Conservation (phyloP, 805 yeast species). For the Candida andamanensis region DNA sequence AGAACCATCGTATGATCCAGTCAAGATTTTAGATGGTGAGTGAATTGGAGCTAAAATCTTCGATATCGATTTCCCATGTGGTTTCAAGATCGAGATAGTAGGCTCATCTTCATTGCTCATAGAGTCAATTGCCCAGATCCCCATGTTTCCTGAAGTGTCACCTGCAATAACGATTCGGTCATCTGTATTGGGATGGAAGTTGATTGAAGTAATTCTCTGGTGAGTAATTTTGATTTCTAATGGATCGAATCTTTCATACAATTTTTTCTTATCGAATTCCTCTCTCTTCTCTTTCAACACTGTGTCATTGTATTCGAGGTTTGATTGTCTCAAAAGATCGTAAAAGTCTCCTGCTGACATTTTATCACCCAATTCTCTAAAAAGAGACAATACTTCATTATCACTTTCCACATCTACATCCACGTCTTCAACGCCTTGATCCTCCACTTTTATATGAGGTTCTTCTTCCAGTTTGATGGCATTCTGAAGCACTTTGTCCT, state of each 20-base stretch:
- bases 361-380: conserved; percentile 40
- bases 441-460: conserved; percentile 4
- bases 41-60: conserved; percentile 50
- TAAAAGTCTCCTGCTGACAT: conserved; percentile 71
- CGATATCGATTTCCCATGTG: conserved; percentile 74
- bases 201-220: conserved; percentile 67
- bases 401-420: conserved; percentile 11
- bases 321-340: conserved; percentile 38
- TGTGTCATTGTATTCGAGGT: conserved; percentile 24
- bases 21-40: conserved; percentile 51
- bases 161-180: conserved; percentile 75
- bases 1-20: conserved; percentile 86
- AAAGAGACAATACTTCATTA: conserved; percentile 27
- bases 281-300: conserved; percentile 46
- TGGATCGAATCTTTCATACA: conserved; percentile 59
- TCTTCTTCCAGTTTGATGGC: conserved; percentile 8
- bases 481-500: conserved; percentile 21
- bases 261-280: conserved; percentile 45
- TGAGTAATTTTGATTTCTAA: conserved; percentile 65
- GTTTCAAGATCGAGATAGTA: conserved; percentile 57
- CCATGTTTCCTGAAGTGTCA: conserved; percentile 81
- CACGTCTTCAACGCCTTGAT: conserved; percentile 7
- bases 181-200: conserved; percentile 68
- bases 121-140: conserved; percentile 77
- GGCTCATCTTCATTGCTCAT: conserved; percentile 31